Conservation (phyloP, 2,329 filamentous ascomycete species). For the Diaporthe eres region DNA sequence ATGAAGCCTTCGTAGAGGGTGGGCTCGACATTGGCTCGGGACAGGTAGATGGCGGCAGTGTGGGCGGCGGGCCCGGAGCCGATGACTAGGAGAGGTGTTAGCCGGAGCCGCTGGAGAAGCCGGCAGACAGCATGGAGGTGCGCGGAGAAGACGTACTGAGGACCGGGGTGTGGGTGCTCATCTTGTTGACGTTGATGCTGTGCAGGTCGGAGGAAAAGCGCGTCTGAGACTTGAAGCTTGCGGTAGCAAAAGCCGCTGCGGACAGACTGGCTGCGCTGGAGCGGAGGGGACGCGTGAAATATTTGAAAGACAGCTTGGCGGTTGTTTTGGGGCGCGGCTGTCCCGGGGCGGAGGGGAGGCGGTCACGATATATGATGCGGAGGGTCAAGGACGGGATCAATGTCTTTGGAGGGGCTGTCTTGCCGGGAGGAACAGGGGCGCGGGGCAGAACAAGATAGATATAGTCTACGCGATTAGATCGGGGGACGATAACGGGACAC, state of each 20-base stretch:
- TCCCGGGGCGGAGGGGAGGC: background rate
- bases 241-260: slow-evolving; percentile 77
- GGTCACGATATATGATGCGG: background rate
- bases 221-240: slow-evolving; percentile 68
- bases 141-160: slow-evolving; percentile 75
- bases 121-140: slow-evolving; percentile 36
- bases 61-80: slow-evolving; percentile 98
- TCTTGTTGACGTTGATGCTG: slow-evolving; percentile 68
- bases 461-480: slow-evolving; percentile 1
- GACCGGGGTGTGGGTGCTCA: slow-evolving; percentile 84
- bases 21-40: slow-evolving; percentile 93
- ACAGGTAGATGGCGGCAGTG: slow-evolving; percentile 96
- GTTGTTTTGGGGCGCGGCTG: slow-evolving; percentile 47
- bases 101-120: background rate
- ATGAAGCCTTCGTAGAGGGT: slow-evolving; percentile 98
- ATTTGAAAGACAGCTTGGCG: slow-evolving; percentile 94
- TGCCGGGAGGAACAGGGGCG: background rate
- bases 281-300: slow-evolving; percentile 81
- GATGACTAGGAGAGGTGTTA: slow-evolving; percentile 68
- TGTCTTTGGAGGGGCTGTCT: slow-evolving; percentile 7
- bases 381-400: background rate
- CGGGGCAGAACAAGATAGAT: background rate
- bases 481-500: background rate
- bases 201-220: slow-evolving; percentile 52
- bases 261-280: slow-evolving; percentile 81